These are phyloP conservation scores for Didymella glomerata DNA, from an alignment of 2,329 filamentous ascomycete genomes.

Conservation along the genomic window DNA sequence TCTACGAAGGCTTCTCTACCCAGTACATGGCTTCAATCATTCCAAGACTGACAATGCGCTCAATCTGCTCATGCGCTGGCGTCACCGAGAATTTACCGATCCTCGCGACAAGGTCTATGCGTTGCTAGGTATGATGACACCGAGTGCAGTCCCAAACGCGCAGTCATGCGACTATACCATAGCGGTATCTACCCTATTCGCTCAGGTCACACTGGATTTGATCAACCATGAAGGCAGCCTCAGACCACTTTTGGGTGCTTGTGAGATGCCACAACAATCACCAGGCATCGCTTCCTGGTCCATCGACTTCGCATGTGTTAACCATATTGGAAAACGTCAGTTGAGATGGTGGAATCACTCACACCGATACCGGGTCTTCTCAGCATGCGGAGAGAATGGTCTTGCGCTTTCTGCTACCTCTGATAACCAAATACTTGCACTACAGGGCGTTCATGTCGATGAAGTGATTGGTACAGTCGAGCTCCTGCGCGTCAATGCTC, in stretches of 20 bases:
- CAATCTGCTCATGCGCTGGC: slow-evolving; percentile 31
- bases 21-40: slow-evolving; percentile 25
- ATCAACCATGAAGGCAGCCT: slow-evolving; percentile 21
- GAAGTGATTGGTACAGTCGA: slow-evolving; percentile 7
- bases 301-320: slow-evolving; percentile 29
- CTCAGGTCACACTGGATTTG: slow-evolving; percentile 25
- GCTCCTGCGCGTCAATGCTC: neutral
- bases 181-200: slow-evolving; percentile 15
- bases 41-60: slow-evolving; percentile 19
- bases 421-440: neutral
- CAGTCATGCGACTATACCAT: slow-evolving; percentile 20
- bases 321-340: slow-evolving; percentile 26
- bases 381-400: slow-evolving; percentile 4
- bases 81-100: slow-evolving; percentile 31
- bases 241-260: slow-evolving; percentile 23
- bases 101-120: slow-evolving; percentile 39
- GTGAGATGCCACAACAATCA: slow-evolving; percentile 24
- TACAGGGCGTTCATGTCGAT: slow-evolving; percentile 19
- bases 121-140: slow-evolving; percentile 27
- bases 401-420: neutral
- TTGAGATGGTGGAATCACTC: slow-evolving; percentile 35
- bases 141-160: slow-evolving; percentile 9
- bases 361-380: slow-evolving; percentile 24
- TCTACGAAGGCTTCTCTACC: slow-evolving; percentile 25
- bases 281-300: slow-evolving; percentile 24